Base-by-base conservation (phyloP, 805 yeast species). In the Metschnikowia lochheadii region DNA sequence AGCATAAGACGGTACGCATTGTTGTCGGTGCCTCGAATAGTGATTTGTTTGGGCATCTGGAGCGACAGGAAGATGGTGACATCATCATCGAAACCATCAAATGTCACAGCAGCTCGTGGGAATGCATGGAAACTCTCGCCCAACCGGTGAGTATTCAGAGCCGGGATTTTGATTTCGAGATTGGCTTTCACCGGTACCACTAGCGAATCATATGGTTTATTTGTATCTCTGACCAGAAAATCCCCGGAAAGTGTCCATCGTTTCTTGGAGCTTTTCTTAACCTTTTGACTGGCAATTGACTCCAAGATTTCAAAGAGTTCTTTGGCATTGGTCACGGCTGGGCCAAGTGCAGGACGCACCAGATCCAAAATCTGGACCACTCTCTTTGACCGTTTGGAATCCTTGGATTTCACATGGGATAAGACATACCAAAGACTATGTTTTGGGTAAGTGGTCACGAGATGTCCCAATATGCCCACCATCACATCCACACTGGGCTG, bases 341-440 rank as follows among this genome's bases (percentile, higher is more conserved):
- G 32, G 6, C 61, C 59, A 20, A 58, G 58, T 2, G 26, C 32
- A 6, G 52, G 46, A 37, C 57, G 59, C 18, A 57, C 51, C 8
- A 48, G 49, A 23, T 54, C 52, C 36, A 71, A 54, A 15, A 72
- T 62, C 10, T 46, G 46, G 3, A 54, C 44, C 4, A 71, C 67
- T 46, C 76, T 53, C 5, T 61, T 60, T 36, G 56, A 59, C 51
- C 77, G 59, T 4, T 53, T 43, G 2, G 48, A 44, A 47, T 73
- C 77, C 40, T 67, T 67, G 0, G 96, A 88, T 49, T 84, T 82
- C 3, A 77, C 70, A 55, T 88, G 84, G 0, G 92, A 84, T 37
- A 87, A 71, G 1, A 88, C 81, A 10, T 85, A 81, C 95, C 97
- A 94, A n/a, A 94, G 70, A 18, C 91, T 82, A 53, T 89, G 92